Base-by-base conservation (phyloP, 306 rosid genomes). In the Castanea crenata region DNA sequence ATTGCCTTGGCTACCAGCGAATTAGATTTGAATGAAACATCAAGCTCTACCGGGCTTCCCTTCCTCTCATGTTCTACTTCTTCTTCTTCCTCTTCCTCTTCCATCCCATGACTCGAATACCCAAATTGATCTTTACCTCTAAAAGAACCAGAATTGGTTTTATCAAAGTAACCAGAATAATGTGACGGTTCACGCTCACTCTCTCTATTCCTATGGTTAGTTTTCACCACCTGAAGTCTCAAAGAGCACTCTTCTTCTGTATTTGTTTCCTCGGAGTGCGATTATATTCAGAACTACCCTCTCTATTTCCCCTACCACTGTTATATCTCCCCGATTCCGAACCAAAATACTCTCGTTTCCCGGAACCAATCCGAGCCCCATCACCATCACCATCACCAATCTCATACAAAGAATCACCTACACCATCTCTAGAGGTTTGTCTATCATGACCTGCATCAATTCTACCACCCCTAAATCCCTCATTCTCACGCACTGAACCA, bases 201-300 rank as follows among this genome's bases (percentile, higher is more conserved):
- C 78, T 93, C 94, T 23, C 88, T 84, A 69, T 69, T 88, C 84
- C 90, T 81, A 68, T 85, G 83, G 73, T 83, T 83, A 4, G 92
- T 88, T 80, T 90, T 92, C 0, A 70, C 84, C 5, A 76, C 83
- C 79, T 95, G 96, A 75, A 95, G 74, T 74, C 99, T 87, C 59
- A 95, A 95, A 95, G 86, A 29, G 95, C 99, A 85, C 98, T 95
- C 88, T 90, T 95, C 88, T 95, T 95, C 82, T 95, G 99, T 25
- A 86, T 61, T 81, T 89, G 99, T 86, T 95, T 95, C 85, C 89
- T 88, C 2, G 94, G 94, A 69, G 90, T 82, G 29, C 90, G 84
- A 44, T 38, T 76, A 21, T 74, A 87, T 69, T 89, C 91, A 81
- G 76, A 87, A 81, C 61, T 82, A 76, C 79, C 74, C 44, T 93